Evolutionary conservation across 176 grass and related monocot genomes (phyloP).

Genomic region (Raddia guianensis): DNA sequence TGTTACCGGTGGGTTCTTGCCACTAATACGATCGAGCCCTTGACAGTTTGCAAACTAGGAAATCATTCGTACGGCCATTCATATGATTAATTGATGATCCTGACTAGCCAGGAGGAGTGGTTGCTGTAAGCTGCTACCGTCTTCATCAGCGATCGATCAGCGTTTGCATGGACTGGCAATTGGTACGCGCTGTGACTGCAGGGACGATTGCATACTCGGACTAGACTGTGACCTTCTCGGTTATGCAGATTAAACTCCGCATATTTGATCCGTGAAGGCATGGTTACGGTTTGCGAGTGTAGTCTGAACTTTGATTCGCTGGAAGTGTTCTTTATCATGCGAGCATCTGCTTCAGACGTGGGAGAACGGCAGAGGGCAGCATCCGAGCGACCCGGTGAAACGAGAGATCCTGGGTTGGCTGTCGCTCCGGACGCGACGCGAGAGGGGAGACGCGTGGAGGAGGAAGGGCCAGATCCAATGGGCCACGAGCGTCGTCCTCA

Average conservation of each 20-base stretch:
- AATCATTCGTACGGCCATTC: constrained; percentile 34
- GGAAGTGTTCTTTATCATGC: no score
- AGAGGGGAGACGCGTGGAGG: no score
- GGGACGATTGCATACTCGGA: background rate
- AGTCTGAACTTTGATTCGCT: background rate
- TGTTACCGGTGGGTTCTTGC: background rate
- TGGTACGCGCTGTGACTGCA: background rate
- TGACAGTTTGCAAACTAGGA: background rate
- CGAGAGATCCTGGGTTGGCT: no score
- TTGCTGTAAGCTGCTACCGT: background rate
- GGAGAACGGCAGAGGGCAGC: no score
- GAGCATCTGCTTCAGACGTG: no score
- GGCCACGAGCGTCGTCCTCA: no score
- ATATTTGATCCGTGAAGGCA: background rate
- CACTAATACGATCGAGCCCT: background rate
- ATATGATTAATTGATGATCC: constrained; percentile 7
- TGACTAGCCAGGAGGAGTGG: background rate
- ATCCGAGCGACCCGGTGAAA: no score
- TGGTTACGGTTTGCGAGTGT: background rate
- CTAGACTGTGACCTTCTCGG: background rate
- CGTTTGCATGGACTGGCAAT: background rate
- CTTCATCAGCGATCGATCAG: background rate
- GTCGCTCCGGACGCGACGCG: no score
- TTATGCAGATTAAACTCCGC: background rate
- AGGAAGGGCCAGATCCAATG: no score